A percentile compares a stretch with the other conserved stretches of the same genome.
Evolutionary conservation across 495 filamentous ascomycete genomes (phyloP).

Genomic region (Tuber borchii): DNA sequence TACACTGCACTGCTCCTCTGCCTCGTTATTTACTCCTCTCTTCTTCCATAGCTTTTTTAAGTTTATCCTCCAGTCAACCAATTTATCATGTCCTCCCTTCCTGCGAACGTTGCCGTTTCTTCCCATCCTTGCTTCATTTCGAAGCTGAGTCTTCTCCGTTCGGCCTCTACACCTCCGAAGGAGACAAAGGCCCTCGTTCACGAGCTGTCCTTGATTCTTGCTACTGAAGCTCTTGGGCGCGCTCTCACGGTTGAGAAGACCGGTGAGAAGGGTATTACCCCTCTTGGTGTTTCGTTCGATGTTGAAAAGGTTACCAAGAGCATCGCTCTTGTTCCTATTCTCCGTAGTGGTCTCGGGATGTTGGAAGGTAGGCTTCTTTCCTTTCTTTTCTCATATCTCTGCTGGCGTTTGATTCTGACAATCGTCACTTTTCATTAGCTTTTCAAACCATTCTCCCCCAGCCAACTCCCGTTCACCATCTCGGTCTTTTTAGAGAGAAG

Average conservation of each 20-base stretch:
- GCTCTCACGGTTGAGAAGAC: constrained; percentile 47
- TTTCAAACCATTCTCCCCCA: constrained; percentile 73
- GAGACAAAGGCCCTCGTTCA: constrained; percentile 77
- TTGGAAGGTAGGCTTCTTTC: constrained; percentile 62
- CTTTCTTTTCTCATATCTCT: neutral
- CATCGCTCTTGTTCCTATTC: constrained; percentile 81
- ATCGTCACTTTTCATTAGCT: constrained; percentile 47
- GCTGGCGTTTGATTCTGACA: neutral
- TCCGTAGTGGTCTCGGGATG: constrained; percentile 85
- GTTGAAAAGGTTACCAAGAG: constrained; percentile 51
- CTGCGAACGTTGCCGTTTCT: constrained; percentile 72
- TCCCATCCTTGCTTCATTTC: constrained; percentile 76
- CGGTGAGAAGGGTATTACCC: constrained; percentile 58
- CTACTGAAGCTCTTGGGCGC: constrained; percentile 68
- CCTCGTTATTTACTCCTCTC: neutral
- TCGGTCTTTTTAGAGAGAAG: constrained; percentile 86
- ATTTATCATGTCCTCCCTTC: constrained; percentile 45
- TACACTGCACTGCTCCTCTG: neutral
- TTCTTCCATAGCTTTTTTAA: neutral
- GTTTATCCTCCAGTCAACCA: neutral
- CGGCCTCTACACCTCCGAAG: constrained; percentile 57
- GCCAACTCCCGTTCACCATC: constrained; percentile 80
- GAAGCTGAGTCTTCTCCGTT: constrained; percentile 86
- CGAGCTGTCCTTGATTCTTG: constrained; percentile 77
- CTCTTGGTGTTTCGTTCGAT: constrained; percentile 64